These are phyloP conservation scores for Penicillium coffeae DNA, from an alignment of 495 filamentous ascomycete genomes.

Conservation along the genomic window DNA sequence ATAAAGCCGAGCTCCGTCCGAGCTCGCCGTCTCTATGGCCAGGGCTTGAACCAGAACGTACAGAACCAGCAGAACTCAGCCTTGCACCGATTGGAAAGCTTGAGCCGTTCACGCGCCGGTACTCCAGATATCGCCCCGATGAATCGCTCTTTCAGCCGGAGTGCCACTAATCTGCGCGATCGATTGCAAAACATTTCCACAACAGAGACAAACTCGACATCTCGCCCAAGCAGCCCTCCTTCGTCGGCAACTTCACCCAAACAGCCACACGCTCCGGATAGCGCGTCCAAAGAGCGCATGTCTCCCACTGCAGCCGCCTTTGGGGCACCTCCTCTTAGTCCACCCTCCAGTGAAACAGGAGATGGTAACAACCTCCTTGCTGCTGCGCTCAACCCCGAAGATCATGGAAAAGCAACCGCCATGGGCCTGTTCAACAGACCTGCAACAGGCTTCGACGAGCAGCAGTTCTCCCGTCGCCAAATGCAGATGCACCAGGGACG, in stretches of 20 bases:
- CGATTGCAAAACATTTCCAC: constrained; percentile 50
- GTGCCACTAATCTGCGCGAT: constrained; percentile 54
- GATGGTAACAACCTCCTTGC: constrained; percentile 53
- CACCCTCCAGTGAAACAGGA: constrained; percentile 65
- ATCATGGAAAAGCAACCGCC: constrained; percentile 81
- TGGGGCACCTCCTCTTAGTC: constrained; percentile 65
- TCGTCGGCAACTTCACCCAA: constrained; percentile 37
- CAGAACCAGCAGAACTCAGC: constrained; percentile 78
- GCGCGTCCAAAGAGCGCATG: constrained; percentile 19
- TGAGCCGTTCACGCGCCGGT: constrained; percentile 51
- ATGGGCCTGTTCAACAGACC: constrained; percentile 83
- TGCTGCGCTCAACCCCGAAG: constrained; percentile 65
- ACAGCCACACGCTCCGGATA: constrained; percentile 20
- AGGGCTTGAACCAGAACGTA: constrained; percentile 71
- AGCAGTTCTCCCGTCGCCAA: constrained; percentile 78
- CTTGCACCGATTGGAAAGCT: constrained; percentile 71
- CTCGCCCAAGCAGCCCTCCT: constrained; percentile 51
- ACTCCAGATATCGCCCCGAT: constrained; percentile 37
- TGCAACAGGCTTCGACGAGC: constrained; percentile 70
- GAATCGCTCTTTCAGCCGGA: constrained; percentile 46
- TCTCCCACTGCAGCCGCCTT: constrained; percentile 27
- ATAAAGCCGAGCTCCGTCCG: constrained; percentile 51
- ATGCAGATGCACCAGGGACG: constrained; percentile 69
- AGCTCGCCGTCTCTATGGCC: constrained; percentile 78
- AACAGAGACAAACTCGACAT: constrained; percentile 29